Evolutionary conservation across 2,329 filamentous ascomycete genomes (phyloP).

Genomic region (Paecilomyces dactylethromorphus): DNA sequence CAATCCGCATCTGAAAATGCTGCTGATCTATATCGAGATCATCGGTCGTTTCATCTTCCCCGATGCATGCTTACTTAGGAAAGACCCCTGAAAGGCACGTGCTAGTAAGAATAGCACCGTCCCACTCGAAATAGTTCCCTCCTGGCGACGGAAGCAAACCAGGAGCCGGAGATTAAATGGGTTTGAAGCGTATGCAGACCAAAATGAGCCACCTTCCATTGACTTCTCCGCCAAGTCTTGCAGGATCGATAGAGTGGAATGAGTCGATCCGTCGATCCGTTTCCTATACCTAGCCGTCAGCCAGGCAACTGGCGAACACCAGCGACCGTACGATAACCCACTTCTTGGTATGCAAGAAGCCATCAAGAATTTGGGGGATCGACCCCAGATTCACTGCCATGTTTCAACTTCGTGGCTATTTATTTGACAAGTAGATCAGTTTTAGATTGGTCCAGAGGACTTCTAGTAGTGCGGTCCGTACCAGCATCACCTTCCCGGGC

Average conservation of each 20-base stretch:
- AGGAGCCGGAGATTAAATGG: background rate
- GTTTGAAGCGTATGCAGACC: background rate
- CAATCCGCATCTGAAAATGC: background rate
- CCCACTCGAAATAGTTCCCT: background rate
- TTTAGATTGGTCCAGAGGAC: background rate
- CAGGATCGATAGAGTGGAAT: background rate
- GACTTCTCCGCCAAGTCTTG: background rate
- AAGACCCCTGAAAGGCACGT: background rate
- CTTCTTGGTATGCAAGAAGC: background rate
- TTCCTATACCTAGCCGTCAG: background rate
- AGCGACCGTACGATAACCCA: background rate
- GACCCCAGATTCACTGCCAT: too few species aligned
- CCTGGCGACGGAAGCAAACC: background rate
- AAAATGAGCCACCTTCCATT: background rate
- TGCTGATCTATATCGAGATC: background rate
- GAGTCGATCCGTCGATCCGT: background rate
- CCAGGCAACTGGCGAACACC: background rate
- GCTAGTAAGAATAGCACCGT: background rate
- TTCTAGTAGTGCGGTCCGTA: background rate
- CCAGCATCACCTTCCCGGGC: background rate
- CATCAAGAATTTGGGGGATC: background rate
- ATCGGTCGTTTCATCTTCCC: background rate
- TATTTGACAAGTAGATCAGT: too few species aligned
- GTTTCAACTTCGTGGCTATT: too few species aligned
- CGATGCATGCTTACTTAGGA: background rate